phyloP scores from a whole-genome alignment of 2,329 filamentous ascomycete species.

The Colletotrichum lini region DNA sequence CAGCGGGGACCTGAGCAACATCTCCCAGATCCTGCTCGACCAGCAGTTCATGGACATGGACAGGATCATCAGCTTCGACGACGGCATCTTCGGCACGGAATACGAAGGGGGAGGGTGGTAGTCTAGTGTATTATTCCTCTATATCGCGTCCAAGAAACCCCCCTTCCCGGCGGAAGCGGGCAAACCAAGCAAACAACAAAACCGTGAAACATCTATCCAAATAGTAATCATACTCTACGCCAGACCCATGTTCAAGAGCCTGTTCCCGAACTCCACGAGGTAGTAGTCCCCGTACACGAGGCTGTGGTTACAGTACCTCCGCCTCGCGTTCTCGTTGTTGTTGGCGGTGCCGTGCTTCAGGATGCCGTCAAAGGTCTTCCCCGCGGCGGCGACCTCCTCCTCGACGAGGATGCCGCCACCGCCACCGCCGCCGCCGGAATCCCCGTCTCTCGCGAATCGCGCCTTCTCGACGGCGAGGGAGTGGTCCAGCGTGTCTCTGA shows the following conservation, averaged over 20 bases:
- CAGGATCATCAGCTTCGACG: constrained; percentile 53
- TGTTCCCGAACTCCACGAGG: constrained; percentile 62
- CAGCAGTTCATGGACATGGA: constrained; percentile 52
- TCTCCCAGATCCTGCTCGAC: constrained; percentile 51
- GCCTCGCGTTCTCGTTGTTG: constrained; percentile 50
- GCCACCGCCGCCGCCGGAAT: not conserved
- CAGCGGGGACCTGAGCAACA: constrained; percentile 48
- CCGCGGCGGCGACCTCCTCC: constrained; percentile 44
- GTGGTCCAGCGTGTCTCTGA: constrained; percentile 50
- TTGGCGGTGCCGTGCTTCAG: constrained; percentile 54
- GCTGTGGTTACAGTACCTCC: constrained; percentile 55
- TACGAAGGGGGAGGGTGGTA: no score
- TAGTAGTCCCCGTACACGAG: constrained; percentile 67
- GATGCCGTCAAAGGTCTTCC: constrained; percentile 49
- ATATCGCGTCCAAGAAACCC: no score
- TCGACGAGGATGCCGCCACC: constrained; percentile 19
- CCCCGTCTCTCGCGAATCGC: constrained; percentile 1
- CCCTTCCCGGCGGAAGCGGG: no score
- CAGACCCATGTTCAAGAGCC: constrained; percentile 54
- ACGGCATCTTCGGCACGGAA: constrained; percentile 50
- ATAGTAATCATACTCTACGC: constrained; percentile 8
- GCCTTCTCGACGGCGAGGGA: constrained; percentile 47
- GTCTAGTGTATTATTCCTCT: not conserved
- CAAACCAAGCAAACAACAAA: no score
- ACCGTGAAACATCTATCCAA: no score